Conservation (phyloP, 768 basidiomycete genomes). For the Tylopilus cervinicoccineus region DNA sequence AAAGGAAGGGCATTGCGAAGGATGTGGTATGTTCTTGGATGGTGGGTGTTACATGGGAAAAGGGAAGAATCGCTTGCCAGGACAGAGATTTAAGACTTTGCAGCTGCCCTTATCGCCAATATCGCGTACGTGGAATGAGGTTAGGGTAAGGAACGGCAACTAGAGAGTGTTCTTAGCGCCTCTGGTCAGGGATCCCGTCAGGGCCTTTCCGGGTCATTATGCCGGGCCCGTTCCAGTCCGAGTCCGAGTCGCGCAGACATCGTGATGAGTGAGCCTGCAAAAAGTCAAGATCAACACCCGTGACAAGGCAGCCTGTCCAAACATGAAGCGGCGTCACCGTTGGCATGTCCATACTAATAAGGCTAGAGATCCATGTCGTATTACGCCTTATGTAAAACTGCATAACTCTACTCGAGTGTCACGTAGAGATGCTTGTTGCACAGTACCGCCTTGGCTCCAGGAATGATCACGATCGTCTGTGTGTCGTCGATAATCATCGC, state of each 20-base stretch:
- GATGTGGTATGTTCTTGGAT: not conserved
- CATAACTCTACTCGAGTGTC: constrained; percentile 32
- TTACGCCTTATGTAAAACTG: constrained; percentile 8
- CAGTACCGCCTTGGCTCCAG: constrained; percentile 61
- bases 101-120: constrained; percentile 17
- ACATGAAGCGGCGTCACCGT: not conserved
- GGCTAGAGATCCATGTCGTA: not conserved
- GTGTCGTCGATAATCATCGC: constrained; percentile 95
- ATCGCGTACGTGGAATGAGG: constrained; percentile 10
- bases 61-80: not conserved
- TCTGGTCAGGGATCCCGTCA: constrained; percentile 16
- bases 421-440: constrained; percentile 66
- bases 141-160: constrained; percentile 9
- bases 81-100: constrained; percentile 19
- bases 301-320: not conserved
- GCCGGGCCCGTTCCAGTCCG: not conserved
- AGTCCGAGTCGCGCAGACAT: not conserved
- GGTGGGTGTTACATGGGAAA: constrained; percentile 16
- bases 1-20: constrained; percentile 26
- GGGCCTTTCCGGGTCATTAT: constrained; percentile 6
- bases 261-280: not conserved
- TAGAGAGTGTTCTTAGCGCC: constrained; percentile 1
- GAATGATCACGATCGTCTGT: constrained; percentile 89
- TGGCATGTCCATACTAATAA: not conserved
- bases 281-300: not conserved